Conservation (phyloP, 805 yeast species). For the Brettanomyces sp. region DNA sequence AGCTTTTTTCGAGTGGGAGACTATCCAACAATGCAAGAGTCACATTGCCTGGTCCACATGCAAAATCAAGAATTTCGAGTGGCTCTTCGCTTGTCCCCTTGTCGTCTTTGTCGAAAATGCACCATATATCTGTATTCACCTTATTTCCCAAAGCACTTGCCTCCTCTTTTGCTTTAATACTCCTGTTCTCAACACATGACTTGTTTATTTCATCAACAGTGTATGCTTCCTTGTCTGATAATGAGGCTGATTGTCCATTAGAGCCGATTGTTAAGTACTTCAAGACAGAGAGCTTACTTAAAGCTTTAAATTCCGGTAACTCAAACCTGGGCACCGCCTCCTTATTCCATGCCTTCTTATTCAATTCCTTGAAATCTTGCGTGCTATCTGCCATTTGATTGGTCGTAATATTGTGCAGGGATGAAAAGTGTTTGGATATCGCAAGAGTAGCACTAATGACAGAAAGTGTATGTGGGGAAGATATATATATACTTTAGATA, state of each 20-base stretch:
- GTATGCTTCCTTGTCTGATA: not conserved
- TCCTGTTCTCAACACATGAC: not conserved
- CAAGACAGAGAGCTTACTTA: conserved; percentile 1
- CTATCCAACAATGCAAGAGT: not conserved
- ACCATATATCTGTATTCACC: not conserved
- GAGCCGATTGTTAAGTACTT: not conserved
- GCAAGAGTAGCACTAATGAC: no score
- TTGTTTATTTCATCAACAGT: not conserved
- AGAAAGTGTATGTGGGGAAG: no score
- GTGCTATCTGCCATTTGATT: no score
- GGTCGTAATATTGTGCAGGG: no score
- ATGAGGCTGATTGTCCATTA: not conserved
- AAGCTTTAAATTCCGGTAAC: not conserved
- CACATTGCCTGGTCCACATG: conserved; percentile 1
- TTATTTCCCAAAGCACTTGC: no score
- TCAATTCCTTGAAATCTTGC: conserved; percentile 1
- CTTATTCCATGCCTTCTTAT: not conserved
- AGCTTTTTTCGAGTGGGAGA: not conserved
- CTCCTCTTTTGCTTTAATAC: not conserved
- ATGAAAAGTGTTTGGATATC: no score
- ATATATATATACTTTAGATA: no score
- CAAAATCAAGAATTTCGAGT: not conserved
- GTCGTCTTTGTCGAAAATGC: not conserved
- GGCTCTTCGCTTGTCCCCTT: not conserved
- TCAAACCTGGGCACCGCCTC: not conserved